Conservation (phyloP, 176 grass and related monocot genomes). For the Avena sativa region DNA sequence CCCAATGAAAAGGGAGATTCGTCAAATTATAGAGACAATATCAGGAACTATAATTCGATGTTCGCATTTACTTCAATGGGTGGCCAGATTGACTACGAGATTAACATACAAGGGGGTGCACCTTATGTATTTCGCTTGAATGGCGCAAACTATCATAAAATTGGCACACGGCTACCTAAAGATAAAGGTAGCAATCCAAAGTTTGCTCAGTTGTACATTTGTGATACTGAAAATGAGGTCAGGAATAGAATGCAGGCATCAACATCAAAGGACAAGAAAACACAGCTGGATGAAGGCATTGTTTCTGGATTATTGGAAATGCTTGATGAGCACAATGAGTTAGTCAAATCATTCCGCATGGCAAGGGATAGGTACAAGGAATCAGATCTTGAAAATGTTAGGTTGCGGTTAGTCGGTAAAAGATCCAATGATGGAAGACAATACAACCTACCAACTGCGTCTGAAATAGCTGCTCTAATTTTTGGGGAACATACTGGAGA, state of each 20-base stretch:
- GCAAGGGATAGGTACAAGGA: neutral
- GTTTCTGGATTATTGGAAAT: too few species aligned
- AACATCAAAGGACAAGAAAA: too few species aligned
- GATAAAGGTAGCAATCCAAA: neutral
- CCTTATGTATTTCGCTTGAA: conserved; percentile 34
- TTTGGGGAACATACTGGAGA: neutral
- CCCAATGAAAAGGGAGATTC: neutral
- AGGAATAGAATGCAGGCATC: conserved; percentile 14
- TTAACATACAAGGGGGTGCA: conserved; percentile 24
- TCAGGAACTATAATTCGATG: conserved; percentile 35
- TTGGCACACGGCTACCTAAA: conserved; percentile 14
- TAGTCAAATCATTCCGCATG: too few species aligned
- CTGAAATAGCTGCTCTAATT: conserved; percentile 25
- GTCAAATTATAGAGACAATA: conserved; percentile 31
- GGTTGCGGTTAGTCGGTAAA: neutral
- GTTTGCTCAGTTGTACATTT: conserved; percentile 30
- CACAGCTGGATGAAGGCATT: too few species aligned
- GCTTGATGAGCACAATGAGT: too few species aligned
- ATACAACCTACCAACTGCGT: conserved; percentile 28
- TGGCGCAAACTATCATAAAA: conserved; percentile 30
- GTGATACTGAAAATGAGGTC: conserved; percentile 40
- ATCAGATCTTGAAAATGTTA: conserved; percentile 8
- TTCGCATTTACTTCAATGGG: conserved; percentile 48
- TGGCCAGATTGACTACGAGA: conserved; percentile 27
- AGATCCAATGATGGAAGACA: conserved; percentile 5